Evolutionary conservation across 768 basidiomycete genomes (phyloP), one percentile per base, ranked within the genome.

Genomic region (Tubosaeta brunneosetosa): DNA sequence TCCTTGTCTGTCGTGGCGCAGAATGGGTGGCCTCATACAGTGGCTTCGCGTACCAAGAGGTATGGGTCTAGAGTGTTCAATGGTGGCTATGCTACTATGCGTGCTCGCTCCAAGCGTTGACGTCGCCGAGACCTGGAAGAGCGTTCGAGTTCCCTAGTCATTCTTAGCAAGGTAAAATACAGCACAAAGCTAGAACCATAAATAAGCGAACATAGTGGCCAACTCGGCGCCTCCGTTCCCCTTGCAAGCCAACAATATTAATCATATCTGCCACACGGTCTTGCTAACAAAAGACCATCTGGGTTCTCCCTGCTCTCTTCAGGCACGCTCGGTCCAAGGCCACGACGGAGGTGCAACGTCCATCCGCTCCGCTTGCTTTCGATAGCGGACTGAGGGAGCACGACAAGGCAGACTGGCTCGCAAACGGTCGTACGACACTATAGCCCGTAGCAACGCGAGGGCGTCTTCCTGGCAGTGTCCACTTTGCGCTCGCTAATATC

Each of bases 231-330:
- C 40, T 65, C 65, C 45, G 66, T 62, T 49, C 61, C 59, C 61
- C 62, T 22, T 22, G 71, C 31, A 64, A 56, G 49, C 71, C 71
- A 4, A 78, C 75, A n/a, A n/a, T n/a, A n/a, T n/a, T n/a, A n/a
- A n/a, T n/a, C 74, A 85, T 73, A 70, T 91, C 89, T 42, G 89
- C 86, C 33, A 83, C 83, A n/a, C 76, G 70, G 66, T 91, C 89
- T 51, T 83, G 75, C n/a, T 48, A 90, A 65, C 25, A 66, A 65
- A 74, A 78, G 50, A 66, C 56, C 61, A 45, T 56, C 56, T 33
- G 36, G 32, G n/a, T 47, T 57, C 17, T 58, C 64, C 33, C 50
- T 46, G 29, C 64, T 57, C 40, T 64, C 60, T 29, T 72, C 73
- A 60, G 82, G 81, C 47, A 77, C 78, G 22, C 64, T 67, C 34